Evolutionary conservation across 1,284 basidiomycete genomes (phyloP).

Genomic region (Malassezia equina): DNA sequence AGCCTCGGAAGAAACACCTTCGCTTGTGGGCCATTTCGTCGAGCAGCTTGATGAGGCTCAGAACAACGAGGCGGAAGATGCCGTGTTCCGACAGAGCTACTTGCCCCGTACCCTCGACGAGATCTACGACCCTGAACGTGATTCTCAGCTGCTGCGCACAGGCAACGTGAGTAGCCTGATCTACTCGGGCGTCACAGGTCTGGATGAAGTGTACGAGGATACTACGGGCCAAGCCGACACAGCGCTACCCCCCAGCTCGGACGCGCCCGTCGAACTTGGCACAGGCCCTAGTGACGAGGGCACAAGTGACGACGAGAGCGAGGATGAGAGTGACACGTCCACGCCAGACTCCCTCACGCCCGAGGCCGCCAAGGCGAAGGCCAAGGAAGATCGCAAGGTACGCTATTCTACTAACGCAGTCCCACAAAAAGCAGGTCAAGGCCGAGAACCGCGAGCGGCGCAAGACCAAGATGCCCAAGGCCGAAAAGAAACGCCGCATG

Average conservation of each 20-base stretch:
- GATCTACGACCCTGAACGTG: constrained; percentile 41
- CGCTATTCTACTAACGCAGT: constrained; percentile 7
- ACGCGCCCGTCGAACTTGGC: background rate
- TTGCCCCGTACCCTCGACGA: constrained; percentile 45
- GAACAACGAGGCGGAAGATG: constrained; percentile 24
- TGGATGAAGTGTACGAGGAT: constrained; percentile 11
- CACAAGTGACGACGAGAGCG: constrained; percentile 7
- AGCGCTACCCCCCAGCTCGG: background rate
- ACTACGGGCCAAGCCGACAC: background rate
- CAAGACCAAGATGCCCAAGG: constrained; percentile 46
- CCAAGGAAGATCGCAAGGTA: constrained; percentile 23
- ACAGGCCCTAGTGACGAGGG: too few species aligned
- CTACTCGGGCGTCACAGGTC: constrained; percentile 23
- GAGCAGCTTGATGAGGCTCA: background rate
- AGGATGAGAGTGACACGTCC: background rate
- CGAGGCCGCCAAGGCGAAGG: constrained; percentile 17
- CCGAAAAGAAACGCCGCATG: constrained; percentile 38
- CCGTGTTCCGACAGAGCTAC: constrained; percentile 39
- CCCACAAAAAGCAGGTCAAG: constrained; percentile 34
- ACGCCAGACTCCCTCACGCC: constrained; percentile 7
- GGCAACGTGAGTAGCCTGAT: constrained; percentile 20
- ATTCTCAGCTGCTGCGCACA: constrained; percentile 22
- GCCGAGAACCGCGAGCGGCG: constrained; percentile 35
- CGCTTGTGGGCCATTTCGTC: background rate
- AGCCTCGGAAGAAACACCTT: background rate